Conservation (phyloP, 495 filamentous ascomycete species). For the Lophiostoma macrostomum region DNA sequence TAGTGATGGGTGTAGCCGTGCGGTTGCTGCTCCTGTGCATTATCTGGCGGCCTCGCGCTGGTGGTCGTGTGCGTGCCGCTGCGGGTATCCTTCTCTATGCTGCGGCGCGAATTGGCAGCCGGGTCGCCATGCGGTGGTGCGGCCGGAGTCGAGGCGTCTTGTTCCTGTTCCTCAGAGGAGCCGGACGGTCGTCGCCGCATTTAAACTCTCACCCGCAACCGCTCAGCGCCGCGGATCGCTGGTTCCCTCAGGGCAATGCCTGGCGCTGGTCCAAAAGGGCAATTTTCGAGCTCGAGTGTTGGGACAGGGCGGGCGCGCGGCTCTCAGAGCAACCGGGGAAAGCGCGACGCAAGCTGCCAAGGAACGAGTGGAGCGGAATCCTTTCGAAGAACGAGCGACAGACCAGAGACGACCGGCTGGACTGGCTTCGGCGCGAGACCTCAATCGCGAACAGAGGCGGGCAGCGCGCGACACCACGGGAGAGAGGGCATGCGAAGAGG, state of each 20-base stretch:
- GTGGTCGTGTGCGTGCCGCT: background rate
- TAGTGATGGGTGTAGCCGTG: conserved; percentile 3
- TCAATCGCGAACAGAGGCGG: no score
- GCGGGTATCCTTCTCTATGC: background rate
- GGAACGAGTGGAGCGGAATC: no score
- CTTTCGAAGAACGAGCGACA: no score
- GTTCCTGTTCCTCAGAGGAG: conserved; percentile 10
- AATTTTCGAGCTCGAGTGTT: background rate
- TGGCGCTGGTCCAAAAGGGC: background rate
- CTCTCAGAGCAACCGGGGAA: background rate
- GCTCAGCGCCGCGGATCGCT: background rate
- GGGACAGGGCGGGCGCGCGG: background rate
- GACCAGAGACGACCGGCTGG: no score
- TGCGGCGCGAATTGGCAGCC: background rate
- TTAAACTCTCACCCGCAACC: background rate
- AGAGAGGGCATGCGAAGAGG: no score
- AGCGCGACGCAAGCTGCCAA: conserved; percentile 1
- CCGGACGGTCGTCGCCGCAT: conserved; percentile 16
- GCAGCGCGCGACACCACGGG: no score
- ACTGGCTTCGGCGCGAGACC: no score
- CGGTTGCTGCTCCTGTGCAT: conserved; percentile 7
- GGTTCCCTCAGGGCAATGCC: background rate
- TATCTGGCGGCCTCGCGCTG: background rate
- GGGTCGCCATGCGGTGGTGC: conserved; percentile 5
- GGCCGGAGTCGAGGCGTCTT: background rate